Evolutionary conservation across 1,139 yeast species (phyloP).

Genomic region (Taphrina sp.): DNA sequence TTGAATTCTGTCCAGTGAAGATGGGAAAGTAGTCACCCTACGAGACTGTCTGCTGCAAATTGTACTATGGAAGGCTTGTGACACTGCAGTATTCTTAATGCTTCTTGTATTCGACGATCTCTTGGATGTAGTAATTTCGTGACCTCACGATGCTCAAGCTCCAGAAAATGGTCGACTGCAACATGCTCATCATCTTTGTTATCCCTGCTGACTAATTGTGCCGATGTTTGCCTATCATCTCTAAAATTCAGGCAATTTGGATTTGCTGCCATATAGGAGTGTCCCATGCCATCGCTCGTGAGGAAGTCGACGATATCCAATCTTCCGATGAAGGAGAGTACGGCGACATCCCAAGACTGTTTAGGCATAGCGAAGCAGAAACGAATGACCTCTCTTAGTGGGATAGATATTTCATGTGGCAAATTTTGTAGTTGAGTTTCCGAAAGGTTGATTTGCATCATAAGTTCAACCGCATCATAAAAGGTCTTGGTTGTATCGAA

Average conservation of each 20-base stretch:
- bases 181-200: too few species aligned
- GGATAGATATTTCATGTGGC: conserved; percentile 69
- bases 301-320: conserved; percentile 55
- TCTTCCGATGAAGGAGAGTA: conserved; percentile 63
- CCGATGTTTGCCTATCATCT: conserved; percentile 35
- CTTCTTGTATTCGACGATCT: conserved; percentile 79
- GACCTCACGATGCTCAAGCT: conserved; percentile 44
- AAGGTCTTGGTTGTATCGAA: conserved; percentile 56
- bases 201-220: too few species aligned
- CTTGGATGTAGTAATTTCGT: conserved; percentile 54
- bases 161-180: too few species aligned
- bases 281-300: too few species aligned
- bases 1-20: too few species aligned
- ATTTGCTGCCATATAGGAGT: conserved; percentile 1
- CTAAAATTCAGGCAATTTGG: conserved; percentile 9
- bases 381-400: conserved; percentile 53
- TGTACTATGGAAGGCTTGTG: conserved; percentile 49
- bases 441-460: conserved; percentile 58
- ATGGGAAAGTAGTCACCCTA: too few species aligned
- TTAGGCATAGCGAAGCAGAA: conserved; percentile 58
- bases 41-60: too few species aligned
- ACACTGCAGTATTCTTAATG: conserved; percentile 66
- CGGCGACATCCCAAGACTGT: conserved; percentile 42
- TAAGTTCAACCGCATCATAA: conserved; percentile 56
- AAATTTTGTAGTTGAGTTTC: conserved; percentile 60